Evolutionary conservation across 768 basidiomycete genomes (phyloP), one percentile per base, ranked within the genome.

Genomic region (Leucosporidium yakuticum): DNA sequence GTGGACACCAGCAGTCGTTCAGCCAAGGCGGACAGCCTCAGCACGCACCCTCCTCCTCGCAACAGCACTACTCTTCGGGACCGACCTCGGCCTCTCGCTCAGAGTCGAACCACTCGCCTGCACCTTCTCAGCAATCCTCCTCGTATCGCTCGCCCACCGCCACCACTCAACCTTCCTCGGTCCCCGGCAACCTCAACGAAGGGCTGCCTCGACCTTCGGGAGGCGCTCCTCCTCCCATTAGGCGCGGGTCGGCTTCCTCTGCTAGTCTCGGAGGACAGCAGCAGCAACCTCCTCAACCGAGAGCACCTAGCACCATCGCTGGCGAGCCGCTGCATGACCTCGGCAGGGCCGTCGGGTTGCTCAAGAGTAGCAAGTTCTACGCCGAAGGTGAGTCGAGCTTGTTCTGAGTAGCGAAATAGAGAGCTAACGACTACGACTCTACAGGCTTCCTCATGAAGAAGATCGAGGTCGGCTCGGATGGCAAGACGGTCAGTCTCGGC

Each of bases 401-500:
- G 3, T 15, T 44, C 39, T 3, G 17, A 12, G 14, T 15, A 44
- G 6, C 39, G 39, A 2, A 44, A 44, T 44, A 15, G 8, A 7
- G 8, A 8, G 6, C 39, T 44, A 2, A 44, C 14, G 34, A 12
- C 17, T 15, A 3, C 17, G 3, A 44, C 39, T 15, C 39, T 44
- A 15, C 39, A 44, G 39, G 72, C 5, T 73, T 69, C 62, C 84
- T 94, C 25, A 81, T 90, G 21, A 86, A 88, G 61, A 83, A 84
- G 34, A 81, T 89, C 69, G 90, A 92, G 77, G 84, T 87, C n/a
- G 85, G 86, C 69, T 81, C 90, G 1, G 88, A 90, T 77, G 89
- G 90, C 27, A 83, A 86, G 73, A 39, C 55, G 20, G 70, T 71
- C 29, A 12, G 63, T 48, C 47, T 6, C 12, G 27, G 8, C 39